Evolutionary conservation across 2,329 filamentous ascomycete genomes (phyloP).

Genomic region (Colletotrichum kahawae): DNA sequence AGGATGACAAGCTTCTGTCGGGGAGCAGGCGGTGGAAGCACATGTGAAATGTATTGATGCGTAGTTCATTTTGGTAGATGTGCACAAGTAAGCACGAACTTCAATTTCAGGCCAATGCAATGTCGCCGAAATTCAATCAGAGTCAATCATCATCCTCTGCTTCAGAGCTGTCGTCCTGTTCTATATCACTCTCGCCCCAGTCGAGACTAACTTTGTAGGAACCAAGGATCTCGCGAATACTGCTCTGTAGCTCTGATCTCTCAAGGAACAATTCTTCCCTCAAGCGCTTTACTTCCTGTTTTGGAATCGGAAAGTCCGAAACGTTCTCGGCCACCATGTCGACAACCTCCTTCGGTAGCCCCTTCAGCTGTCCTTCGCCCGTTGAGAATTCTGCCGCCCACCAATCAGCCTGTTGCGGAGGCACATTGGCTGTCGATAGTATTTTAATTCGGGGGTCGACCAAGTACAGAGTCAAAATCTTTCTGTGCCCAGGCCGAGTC

Average conservation of each 20-base stretch:
- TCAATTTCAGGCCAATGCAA: fast-evolving
- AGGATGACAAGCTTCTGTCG: too few species aligned
- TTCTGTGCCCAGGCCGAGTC: slow-evolving; percentile 15
- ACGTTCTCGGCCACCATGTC: not conserved
- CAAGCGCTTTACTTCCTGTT: not conserved
- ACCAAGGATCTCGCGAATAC: not conserved
- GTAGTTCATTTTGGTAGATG: too few species aligned
- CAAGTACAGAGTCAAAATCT: slow-evolving; percentile 21
- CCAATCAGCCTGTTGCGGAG: slow-evolving; percentile 24
- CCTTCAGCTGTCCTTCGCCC: not conserved
- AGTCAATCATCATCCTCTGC: not conserved
- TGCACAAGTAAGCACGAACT: too few species aligned
- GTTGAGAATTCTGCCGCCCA: not conserved
- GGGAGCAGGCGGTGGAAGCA: too few species aligned
- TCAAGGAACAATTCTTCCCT: not conserved
- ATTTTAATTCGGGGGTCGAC: slow-evolving; percentile 25
- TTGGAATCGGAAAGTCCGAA: not conserved
- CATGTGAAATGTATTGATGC: too few species aligned
- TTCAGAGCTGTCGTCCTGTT: not conserved
- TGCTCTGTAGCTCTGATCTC: fast-evolving
- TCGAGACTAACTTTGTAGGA: not conserved
- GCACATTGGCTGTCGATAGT: slow-evolving; percentile 24
- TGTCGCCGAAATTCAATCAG: not conserved
- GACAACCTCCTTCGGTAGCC: not conserved
- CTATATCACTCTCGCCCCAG: not conserved